Conservation (phyloP, 2,329 filamentous ascomycete genomes). For the Hymenoscyphus infarciens region DNA sequence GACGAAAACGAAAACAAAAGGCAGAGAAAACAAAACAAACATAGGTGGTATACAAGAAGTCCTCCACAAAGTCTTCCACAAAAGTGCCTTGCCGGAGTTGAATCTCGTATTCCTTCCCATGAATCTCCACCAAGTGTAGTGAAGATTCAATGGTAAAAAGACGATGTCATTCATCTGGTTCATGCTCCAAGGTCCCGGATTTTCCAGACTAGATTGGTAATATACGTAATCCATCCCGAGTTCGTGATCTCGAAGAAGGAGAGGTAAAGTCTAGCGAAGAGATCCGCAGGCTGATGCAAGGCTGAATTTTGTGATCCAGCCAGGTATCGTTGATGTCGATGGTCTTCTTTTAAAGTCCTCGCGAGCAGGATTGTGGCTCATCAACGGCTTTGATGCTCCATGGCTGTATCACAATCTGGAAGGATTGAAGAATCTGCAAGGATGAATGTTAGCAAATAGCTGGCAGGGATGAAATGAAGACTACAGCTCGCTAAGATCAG, state of each 20-base stretch:
- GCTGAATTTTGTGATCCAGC: neutral
- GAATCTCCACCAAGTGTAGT: neutral
- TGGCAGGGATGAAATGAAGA: neutral
- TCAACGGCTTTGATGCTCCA: conserved; percentile 1
- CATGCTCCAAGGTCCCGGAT: neutral
- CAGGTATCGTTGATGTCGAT: neutral
- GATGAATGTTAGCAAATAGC: conserved; percentile 8
- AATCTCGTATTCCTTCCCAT: neutral
- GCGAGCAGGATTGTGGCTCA: conserved; percentile 8
- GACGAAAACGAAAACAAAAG: neutral
- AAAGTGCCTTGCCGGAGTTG: conserved; percentile 1
- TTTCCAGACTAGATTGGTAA: neutral
- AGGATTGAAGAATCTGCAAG: conserved; percentile 5
- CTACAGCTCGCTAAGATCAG: neutral
- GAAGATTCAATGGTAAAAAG: neutral
- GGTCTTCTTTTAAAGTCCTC: neutral
- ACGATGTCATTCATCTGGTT: neutral
- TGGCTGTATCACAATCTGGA: neutral
- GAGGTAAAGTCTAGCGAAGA: conserved; percentile 1
- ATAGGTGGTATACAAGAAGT: neutral
- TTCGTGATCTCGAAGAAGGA: conserved; percentile 15
- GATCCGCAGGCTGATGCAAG: conserved; percentile 9
- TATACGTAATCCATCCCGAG: conserved; percentile 10
- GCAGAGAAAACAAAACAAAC: neutral
- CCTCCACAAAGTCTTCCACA: neutral